These are phyloP conservation scores for Thelephora terrestris DNA, from an alignment of 1,284 basidiomycete species.

Conservation along the genomic window DNA sequence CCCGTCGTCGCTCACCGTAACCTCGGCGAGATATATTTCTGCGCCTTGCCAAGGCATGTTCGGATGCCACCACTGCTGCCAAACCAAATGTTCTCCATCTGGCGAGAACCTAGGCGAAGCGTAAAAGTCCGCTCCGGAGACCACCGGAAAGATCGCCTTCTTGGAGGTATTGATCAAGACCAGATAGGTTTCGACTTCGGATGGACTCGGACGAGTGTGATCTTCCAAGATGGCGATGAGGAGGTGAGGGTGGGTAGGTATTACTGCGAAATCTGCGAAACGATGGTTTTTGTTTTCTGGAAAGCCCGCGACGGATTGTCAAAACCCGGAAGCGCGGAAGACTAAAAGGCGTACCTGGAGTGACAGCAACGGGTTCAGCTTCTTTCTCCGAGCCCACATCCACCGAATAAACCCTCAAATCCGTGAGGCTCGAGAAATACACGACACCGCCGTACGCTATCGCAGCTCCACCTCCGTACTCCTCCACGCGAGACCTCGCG, in stretches of 20 bases:
- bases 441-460: slow-evolving; percentile 36
- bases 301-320: neutral
- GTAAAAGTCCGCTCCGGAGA: slow-evolving; percentile 62
- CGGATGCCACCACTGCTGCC: slow-evolving; percentile 68
- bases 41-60: slow-evolving; percentile 79
- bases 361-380: slow-evolving; percentile 39
- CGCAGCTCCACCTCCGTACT: slow-evolving; percentile 41
- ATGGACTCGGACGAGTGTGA: slow-evolving; percentile 46
- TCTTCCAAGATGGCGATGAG: slow-evolving; percentile 56
- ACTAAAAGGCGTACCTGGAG: slow-evolving; percentile 37
- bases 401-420: slow-evolving; percentile 40
- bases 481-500: slow-evolving; percentile 47
- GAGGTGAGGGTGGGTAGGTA: slow-evolving; percentile 35
- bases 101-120: slow-evolving; percentile 53
- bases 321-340: neutral
- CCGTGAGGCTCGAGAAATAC: slow-evolving; percentile 47
- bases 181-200: slow-evolving; percentile 46
- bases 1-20: slow-evolving; percentile 9
- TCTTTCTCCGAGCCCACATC: slow-evolving; percentile 14
- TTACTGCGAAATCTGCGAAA: slow-evolving; percentile 44
- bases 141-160: slow-evolving; percentile 32
- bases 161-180: slow-evolving; percentile 40
- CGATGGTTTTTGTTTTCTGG: slow-evolving; percentile 41
- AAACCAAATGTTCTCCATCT: slow-evolving; percentile 54
- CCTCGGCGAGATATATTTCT: slow-evolving; percentile 44